Evolutionary conservation across 805 yeast genomes (phyloP).

Genomic region (Myxozyma geophila): DNA sequence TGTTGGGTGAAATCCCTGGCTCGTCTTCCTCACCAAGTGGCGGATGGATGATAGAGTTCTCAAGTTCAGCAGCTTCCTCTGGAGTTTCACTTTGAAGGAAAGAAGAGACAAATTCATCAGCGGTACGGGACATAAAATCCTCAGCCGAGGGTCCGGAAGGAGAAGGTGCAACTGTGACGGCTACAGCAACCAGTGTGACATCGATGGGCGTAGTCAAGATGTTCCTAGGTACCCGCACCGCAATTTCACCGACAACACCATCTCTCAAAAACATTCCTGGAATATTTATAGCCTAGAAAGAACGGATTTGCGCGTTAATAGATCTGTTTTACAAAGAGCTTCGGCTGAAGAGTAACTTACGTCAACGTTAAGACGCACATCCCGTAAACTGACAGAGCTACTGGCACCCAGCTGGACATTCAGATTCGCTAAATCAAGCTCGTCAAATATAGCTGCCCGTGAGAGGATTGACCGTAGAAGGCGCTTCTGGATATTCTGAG

Average conservation of each 20-base stretch:
- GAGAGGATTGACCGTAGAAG: conserved; percentile 77
- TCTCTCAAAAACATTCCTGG: conserved; percentile 37
- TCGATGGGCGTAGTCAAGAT: conserved; percentile 55
- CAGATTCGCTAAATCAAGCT: conserved; percentile 76
- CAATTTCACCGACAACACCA: conserved; percentile 32
- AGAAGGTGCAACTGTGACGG: conserved; percentile 52
- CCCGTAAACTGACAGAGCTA: conserved; percentile 44
- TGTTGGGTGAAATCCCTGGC: not conserved
- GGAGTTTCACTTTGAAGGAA: conserved; percentile 50
- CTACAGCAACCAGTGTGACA: conserved; percentile 63
- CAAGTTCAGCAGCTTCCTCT: conserved; percentile 22
- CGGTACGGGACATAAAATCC: conserved; percentile 69
- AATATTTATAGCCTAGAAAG: conserved; percentile 27
- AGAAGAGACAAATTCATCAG: conserved; percentile 66
- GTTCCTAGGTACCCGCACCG: conserved; percentile 41
- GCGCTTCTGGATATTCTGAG: conserved; percentile 82
- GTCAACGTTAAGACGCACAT: conserved; percentile 36
- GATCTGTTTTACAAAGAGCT: not conserved
- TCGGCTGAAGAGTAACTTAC: conserved; percentile 8
- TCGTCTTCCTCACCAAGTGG: conserved; percentile 21
- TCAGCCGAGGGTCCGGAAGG: conserved; percentile 36
- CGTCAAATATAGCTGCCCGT: conserved; percentile 80
- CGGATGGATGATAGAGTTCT: conserved; percentile 22
- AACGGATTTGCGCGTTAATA: not conserved
- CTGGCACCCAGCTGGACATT: conserved; percentile 75